Conservation (phyloP, 768 basidiomycete genomes). For the Sarcodon aspratus region DNA sequence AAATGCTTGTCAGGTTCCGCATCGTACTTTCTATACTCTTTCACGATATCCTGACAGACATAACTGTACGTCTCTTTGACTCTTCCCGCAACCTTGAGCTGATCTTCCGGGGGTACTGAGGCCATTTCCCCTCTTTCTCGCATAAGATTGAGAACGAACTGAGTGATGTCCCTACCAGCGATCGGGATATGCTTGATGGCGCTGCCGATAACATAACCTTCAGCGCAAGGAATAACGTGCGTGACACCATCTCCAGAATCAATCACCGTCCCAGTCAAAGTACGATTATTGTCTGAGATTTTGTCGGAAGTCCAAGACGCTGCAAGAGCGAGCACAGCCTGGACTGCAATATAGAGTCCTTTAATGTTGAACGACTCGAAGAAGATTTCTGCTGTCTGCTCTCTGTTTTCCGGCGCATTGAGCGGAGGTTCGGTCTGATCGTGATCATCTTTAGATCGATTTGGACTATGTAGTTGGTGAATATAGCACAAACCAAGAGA, state of each 20-base stretch:
- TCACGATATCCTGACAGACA: conserved; percentile 97
- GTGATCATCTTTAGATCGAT: too few species aligned
- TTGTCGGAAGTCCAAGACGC: conserved; percentile 93
- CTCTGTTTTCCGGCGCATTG: conserved; percentile 96
- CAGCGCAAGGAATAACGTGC: conserved; percentile 92
- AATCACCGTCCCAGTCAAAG: conserved; percentile 93
- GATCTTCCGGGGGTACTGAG: conserved; percentile 91
- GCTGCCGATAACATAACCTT: conserved; percentile 98
- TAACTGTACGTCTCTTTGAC: conserved; percentile 99
- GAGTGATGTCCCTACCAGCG: conserved; percentile 93
- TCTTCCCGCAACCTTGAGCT: conserved; percentile 79
- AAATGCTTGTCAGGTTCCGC: conserved; percentile 93
- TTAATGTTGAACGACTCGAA: conserved; percentile 99
- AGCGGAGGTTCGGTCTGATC: conserved; percentile 94
- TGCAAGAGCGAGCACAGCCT: conserved; percentile 95
- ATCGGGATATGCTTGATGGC: conserved; percentile 99
- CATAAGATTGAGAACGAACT: conserved; percentile 92
- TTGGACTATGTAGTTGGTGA: too few species aligned
- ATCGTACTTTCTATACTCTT: conserved; percentile 98
- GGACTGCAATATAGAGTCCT: conserved; percentile 96
- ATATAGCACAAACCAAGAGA: conserved; percentile 59
- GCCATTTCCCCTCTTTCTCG: conserved; percentile 90
- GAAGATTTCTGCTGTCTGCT: conserved; percentile 99
- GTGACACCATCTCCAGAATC: conserved; percentile 99
- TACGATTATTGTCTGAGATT: conserved; percentile 61